Conservation (phyloP, 2,329 filamentous ascomycete species). For the Coniochaeta ligniaria region DNA sequence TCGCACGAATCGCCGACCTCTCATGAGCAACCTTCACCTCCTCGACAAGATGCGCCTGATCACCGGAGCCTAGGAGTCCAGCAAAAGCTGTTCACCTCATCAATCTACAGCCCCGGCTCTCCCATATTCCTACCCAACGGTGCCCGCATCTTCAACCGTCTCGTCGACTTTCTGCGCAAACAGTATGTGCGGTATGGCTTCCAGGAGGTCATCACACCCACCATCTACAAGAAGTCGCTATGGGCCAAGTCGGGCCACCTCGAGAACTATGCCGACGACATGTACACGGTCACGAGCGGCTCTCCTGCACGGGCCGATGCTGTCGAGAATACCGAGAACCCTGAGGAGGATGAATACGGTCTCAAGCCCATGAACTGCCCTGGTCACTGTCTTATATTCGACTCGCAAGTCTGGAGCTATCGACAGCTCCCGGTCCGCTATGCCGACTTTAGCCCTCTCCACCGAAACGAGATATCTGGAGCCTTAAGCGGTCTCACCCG, state of each 20-base stretch:
- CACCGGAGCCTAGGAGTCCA: constrained; percentile 54
- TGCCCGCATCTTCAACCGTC: constrained; percentile 73
- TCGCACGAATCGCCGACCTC: constrained; percentile 17
- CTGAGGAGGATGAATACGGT: constrained; percentile 66
- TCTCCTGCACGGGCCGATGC: constrained; percentile 30
- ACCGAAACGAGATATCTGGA: constrained; percentile 79
- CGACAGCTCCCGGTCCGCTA: constrained; percentile 76
- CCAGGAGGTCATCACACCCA: constrained; percentile 82
- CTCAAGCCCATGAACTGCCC: constrained; percentile 94
- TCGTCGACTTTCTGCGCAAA: constrained; percentile 72
- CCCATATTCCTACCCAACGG: constrained; percentile 80
- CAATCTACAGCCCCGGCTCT: constrained; percentile 74
- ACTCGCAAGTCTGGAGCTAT: constrained; percentile 65
- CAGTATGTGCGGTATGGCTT: constrained; percentile 84
- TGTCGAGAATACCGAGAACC: constrained; percentile 31
- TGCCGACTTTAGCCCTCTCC: constrained; percentile 82
- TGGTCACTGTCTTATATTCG: constrained; percentile 80
- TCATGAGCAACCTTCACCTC: constrained; percentile 2
- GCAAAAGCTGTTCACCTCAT: constrained; percentile 74
- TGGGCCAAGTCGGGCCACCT: constrained; percentile 84
- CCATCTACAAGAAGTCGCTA: constrained; percentile 81
- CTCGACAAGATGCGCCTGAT: constrained; percentile 33
- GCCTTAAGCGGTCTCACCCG: constrained; percentile 75
- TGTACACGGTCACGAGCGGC: constrained; percentile 71
- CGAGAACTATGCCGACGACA: constrained; percentile 86